A percentile compares a stretch with the other conserved stretches of the same genome.
These are phyloP conservation scores for Ulmus americana DNA, from an alignment of 331 rosid genomes.

Conservation along the genomic window DNA sequence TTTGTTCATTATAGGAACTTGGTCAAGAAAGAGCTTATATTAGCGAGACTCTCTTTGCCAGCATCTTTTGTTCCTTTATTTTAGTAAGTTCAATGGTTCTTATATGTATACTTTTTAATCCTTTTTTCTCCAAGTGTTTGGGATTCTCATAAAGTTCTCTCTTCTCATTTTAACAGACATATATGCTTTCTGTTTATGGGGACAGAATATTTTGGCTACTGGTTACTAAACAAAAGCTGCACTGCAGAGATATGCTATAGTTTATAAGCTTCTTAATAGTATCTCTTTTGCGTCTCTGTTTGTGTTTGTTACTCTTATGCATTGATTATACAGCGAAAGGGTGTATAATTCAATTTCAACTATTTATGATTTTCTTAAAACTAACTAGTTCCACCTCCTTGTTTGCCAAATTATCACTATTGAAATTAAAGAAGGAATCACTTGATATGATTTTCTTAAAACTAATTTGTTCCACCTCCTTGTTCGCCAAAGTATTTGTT, in stretches of 20 bases:
- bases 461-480: background rate
- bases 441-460: background rate
- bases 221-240: background rate
- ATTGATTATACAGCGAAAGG: too few relatives aligned
- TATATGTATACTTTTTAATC: background rate
- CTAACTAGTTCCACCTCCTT: background rate
- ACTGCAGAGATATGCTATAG: constrained; percentile 1
- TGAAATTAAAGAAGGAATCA: background rate
- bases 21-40: constrained; percentile 36
- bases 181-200: background rate
- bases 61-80: constrained; percentile 39
- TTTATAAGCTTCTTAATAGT: too few relatives aligned
- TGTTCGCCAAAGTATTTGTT: background rate
- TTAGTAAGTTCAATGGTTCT: constrained; percentile 28
- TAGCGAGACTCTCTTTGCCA: constrained; percentile 41
- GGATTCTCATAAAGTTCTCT: background rate
- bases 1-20: constrained; percentile 30
- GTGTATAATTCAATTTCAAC: too few relatives aligned
- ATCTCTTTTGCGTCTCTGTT: too few relatives aligned
- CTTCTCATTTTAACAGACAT: too few relatives aligned
- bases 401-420: background rate
- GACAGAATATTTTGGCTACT: background rate
- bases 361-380: background rate
- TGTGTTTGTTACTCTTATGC: too few relatives aligned
- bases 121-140: too few relatives aligned